A percentile compares a stretch with the other conserved stretches of the same genome.
Conservation (phyloP, 306 rosid genomes). For the Cucurbita moschata region DNA sequence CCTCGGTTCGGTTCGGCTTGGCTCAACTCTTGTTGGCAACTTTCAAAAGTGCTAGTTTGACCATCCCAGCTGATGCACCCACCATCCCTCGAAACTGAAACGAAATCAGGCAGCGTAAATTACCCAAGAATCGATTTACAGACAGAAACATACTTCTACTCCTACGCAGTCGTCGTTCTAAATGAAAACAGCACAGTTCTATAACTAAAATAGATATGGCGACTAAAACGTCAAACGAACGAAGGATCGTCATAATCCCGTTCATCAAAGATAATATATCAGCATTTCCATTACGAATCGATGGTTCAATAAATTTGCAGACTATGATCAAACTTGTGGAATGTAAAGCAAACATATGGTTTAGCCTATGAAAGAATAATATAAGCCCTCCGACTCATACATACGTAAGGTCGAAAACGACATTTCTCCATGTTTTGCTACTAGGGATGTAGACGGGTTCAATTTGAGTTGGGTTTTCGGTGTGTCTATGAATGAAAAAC, state of each 20-base stretch:
- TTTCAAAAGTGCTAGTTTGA: slow-evolving; percentile 54
- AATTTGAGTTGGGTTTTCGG: background rate
- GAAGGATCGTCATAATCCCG: background rate
- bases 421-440: background rate
- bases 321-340: background rate
- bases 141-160: background rate
- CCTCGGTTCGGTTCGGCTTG: background rate
- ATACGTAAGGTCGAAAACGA: background rate
- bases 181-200: background rate
- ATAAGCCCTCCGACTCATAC: background rate
- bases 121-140: background rate
- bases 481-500: too few relatives aligned
- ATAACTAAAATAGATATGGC: background rate
- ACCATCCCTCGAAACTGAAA: slow-evolving; percentile 67
- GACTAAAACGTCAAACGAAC: background rate
- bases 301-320: background rate
- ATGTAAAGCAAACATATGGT: background rate
- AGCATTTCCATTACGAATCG: background rate
- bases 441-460: background rate
- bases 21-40: slow-evolving; percentile 26
- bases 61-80: slow-evolving; percentile 42
- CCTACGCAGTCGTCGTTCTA: background rate
- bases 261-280: background rate
- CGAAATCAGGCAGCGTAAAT: background rate
- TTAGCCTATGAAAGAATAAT: background rate